phyloP scores from a whole-genome alignment of 208 protist species.

The Trichomonas tenax region DNA sequence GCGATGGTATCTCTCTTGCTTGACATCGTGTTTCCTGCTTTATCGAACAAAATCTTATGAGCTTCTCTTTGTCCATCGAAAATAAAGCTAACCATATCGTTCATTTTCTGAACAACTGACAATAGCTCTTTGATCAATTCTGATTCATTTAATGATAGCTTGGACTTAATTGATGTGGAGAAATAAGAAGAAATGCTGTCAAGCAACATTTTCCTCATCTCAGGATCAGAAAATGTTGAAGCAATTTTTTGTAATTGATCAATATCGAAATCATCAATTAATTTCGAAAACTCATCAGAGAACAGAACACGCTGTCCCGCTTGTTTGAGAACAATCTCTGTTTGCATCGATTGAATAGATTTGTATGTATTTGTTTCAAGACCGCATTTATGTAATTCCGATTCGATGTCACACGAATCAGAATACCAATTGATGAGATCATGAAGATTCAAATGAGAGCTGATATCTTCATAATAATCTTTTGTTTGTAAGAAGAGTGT shows the following conservation, averaged over 20 bases:
- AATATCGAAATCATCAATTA: background rate
- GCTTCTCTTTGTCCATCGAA: background rate
- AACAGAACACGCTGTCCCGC: background rate
- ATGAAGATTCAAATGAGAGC: background rate
- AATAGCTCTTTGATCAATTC: background rate
- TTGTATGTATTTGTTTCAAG: background rate
- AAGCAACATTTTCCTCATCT: background rate
- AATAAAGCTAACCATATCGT: background rate
- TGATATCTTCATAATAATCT: background rate
- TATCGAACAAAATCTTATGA: background rate
- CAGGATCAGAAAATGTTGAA: background rate
- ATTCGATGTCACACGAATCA: background rate
- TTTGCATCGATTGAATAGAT: background rate
- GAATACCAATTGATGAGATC: background rate
- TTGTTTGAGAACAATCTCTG: background rate
- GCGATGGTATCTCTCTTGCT: background rate
- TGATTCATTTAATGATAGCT: background rate
- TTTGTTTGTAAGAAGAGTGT: background rate
- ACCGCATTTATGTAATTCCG: background rate
- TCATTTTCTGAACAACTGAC: background rate
- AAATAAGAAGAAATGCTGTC: background rate
- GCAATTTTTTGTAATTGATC: background rate
- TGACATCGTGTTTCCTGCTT: background rate
- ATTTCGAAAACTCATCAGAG: background rate
- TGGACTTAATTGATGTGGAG: background rate